phyloP scores from a whole-genome alignment of 192 early-diverging fungal species.

The Lobulomyces angularis region DNA sequence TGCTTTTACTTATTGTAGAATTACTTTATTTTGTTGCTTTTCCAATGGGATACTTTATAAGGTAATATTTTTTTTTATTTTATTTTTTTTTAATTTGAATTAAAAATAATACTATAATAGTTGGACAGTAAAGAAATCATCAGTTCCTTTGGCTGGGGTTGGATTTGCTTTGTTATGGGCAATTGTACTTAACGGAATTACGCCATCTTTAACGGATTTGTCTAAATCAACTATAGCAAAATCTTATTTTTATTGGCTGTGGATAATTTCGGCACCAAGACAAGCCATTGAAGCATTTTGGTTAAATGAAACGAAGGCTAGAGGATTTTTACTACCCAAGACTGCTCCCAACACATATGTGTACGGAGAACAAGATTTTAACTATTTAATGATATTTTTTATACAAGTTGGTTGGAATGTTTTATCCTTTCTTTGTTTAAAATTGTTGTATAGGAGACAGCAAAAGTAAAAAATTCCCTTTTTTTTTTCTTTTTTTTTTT shows the following conservation, averaged over 20 bases:
- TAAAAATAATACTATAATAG: neutral
- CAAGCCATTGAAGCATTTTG: slow-evolving; percentile 1
- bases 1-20: neutral
- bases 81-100: neutral
- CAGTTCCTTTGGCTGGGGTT: neutral
- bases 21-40: slow-evolving; percentile 1
- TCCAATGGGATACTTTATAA: neutral
- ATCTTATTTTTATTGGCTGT: neutral
- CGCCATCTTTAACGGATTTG: slow-evolving; percentile 2
- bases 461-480: no score
- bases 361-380: no score
- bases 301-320: slow-evolving; percentile 1
- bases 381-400: no score
- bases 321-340: no score
- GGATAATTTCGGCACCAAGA: slow-evolving; percentile 1
- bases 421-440: no score
- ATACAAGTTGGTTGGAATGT: no score
- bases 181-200: slow-evolving; percentile 1
- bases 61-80: neutral
- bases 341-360: no score
- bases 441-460: no score
- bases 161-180: slow-evolving; percentile 2
- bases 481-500: no score
- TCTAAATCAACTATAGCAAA: neutral
- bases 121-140: neutral